Evolutionary conservation across 2,329 filamentous ascomycete genomes (phyloP), one percentile per base, ranked within the genome.

Genomic region (Sordariomycetes sp.): DNA sequence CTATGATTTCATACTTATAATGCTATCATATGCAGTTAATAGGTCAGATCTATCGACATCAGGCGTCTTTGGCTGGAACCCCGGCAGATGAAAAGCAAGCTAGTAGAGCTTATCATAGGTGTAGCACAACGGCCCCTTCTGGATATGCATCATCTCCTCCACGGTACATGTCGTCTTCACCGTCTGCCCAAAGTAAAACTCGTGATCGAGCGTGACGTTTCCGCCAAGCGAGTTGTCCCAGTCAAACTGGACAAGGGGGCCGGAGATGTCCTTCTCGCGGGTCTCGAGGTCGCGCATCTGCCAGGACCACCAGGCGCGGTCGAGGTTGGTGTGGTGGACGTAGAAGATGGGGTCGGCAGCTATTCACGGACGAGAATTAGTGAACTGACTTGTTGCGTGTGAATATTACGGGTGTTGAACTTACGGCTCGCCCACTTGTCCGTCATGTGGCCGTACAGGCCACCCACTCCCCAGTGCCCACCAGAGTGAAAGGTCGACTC

Each of bases 341-440:
- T 63, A 66, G 55, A 66, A 66, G 4, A 67, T 58, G n/a, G 65
- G 61, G 42, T 67, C 64, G 22, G 63, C 63, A 3, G 65, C 64
- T 5, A 62, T 32, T 3, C 2, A n/a, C 22, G 25, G 15, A 3
- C n/a, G 10, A 52, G 20, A 3, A n/a, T 42, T n/a, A 24, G 10
- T n/a, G 4, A 3, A 24, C 25, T 3, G 10, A 10, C 20, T 6
- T 24, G 20, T 52, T n/a, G 12, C 20, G n/a, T 22, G 10, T 13
- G 42, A 48, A 5, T 24, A 8, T 52, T 13, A 53, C n/a, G 52
- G 52, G 32, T 10, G 17, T 24, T 24, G 25, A 13, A 53, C 55
- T 57, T 36, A 57, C 55, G 59, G 35, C 53, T 57, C 51, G 59
- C 48, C 35, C 36, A 56, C 53, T 52, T 58, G 34, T 60, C 58